Conservation (phyloP, 73 alveolate genomes). For the Paramecium biaurelia region DNA sequence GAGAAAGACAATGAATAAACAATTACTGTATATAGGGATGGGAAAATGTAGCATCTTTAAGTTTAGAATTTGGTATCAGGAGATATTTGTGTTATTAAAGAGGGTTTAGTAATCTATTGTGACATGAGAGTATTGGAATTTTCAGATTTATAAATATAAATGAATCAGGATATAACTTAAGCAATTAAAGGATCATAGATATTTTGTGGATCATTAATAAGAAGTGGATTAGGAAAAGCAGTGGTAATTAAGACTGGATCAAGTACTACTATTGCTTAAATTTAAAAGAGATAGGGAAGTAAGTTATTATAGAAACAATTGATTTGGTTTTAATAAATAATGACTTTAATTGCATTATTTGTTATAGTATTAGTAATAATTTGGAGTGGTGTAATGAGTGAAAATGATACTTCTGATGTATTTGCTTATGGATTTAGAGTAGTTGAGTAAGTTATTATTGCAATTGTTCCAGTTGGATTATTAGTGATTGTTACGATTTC, state of each 20-base stretch:
- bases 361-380: neutral
- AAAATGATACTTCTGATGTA: neutral
- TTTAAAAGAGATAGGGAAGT: neutral
- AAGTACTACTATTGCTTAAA: constrained; percentile 39
- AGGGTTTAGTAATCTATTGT: neutral
- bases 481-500: neutral
- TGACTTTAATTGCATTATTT: neutral
- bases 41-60: neutral
- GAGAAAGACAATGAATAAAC: neutral
- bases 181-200: neutral
- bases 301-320: neutral
- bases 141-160: constrained; percentile 1
- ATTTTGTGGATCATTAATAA: constrained; percentile 10
- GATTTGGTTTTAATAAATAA: neutral
- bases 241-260: constrained; percentile 40
- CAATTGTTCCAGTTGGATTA: constrained; percentile 2
- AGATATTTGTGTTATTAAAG: neutral
- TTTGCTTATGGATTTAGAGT: constrained; percentile 30
- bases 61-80: neutral
- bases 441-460: neutral
- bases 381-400: neutral
- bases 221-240: constrained; percentile 14
- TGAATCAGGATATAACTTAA: neutral
- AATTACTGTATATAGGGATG: neutral
- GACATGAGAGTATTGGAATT: constrained; percentile 37